Percentiles rank a stretch among this genome's conserved stretches.
Evolutionary conservation across 495 filamentous ascomycete genomes (phyloP).

Genomic region (Hypoxylon trugodes): DNA sequence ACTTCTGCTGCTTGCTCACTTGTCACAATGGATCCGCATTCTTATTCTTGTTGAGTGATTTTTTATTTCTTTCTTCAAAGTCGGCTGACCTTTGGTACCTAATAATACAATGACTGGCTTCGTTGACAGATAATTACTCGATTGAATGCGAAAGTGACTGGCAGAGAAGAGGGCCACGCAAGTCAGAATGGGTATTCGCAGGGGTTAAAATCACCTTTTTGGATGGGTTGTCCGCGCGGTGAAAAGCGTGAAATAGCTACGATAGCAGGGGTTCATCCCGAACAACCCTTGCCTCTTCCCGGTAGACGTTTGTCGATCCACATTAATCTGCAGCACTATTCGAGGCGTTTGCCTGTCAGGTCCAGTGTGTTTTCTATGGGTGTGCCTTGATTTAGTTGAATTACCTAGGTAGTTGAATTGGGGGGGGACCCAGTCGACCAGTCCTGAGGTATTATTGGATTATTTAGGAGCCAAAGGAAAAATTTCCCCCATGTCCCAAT

Average conservation of each 20-base stretch:
- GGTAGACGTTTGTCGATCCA: conserved; percentile 41
- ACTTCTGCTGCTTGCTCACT: conserved; percentile 18
- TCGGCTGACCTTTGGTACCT: too few relatives aligned
- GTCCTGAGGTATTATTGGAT: conserved; percentile 24
- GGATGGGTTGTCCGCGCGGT: conserved; percentile 15
- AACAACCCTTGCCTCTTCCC: conserved; percentile 33
- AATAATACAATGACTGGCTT: not conserved
- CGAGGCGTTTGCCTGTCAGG: conserved; percentile 7
- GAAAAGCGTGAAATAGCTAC: conserved; percentile 1
- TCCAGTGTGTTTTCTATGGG: too few relatives aligned
- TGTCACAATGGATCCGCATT: conserved; percentile 11
- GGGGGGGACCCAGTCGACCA: not conserved
- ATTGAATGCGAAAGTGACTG: too few relatives aligned
- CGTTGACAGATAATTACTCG: too few relatives aligned
- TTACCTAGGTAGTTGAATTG: too few relatives aligned
- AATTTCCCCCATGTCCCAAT: conserved; percentile 38
- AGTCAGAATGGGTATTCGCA: too few relatives aligned
- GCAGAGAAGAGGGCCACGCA: too few relatives aligned
- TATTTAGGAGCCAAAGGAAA: conserved; percentile 1
- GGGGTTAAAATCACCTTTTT: too few relatives aligned
- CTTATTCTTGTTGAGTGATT: too few relatives aligned
- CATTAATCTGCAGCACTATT: conserved; percentile 28
- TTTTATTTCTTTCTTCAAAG: too few relatives aligned
- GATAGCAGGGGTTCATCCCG: conserved; percentile 9
- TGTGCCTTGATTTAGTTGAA: conserved; percentile 29